Base-by-base conservation (phyloP, 805 yeast species). In the Torulaspora franciscae region DNA sequence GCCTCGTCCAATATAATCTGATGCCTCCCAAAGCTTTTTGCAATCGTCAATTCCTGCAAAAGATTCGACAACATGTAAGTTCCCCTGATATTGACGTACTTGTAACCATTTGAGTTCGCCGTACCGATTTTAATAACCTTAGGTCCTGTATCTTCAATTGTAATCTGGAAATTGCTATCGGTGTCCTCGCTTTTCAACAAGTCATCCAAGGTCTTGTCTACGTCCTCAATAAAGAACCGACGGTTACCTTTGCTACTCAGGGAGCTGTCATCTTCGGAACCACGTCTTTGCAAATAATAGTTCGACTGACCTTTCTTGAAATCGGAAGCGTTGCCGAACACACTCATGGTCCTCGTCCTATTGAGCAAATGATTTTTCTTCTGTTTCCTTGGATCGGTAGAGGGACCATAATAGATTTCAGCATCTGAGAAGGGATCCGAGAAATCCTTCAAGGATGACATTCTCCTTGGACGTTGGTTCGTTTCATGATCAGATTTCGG, bases 51-150 rank as follows among this genome's bases (percentile, higher is more conserved):
- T 65, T 89, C 97, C 67, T 89, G 96, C 45, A 89, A 71, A 32
- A 90, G 66, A 64, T 90, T 90, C 0, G 93, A 82, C 39, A 89
- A 68, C 90, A 85, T 85, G 59, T 89, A 89, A 0, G 96, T 89
- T 3, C 97, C 97, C 47, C 95, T 70, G 45, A 89, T 74, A 48
- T 82, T 85, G 43, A 76, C 76, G 54, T 77, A 81, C 30, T 78
- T 81, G 67, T 67, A 86, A 1, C 96, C 97, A 56, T 81, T 79
- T 3, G 95, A 87, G 59, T 85, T 85, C 29, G 82, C 87, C 2
- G 97, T 87, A 7, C 93, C 93, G 10, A 86, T 70, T 54, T 77
- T 76, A 47, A 85, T 68, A n/a, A 82, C 87, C 60, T 85, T 85
- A 3, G 95, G 93, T 1, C 95, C 95, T 2, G 78, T 77, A 58